Evolutionary conservation across 306 rosid species (phyloP).

Genomic region (Cercis canadensis): DNA sequence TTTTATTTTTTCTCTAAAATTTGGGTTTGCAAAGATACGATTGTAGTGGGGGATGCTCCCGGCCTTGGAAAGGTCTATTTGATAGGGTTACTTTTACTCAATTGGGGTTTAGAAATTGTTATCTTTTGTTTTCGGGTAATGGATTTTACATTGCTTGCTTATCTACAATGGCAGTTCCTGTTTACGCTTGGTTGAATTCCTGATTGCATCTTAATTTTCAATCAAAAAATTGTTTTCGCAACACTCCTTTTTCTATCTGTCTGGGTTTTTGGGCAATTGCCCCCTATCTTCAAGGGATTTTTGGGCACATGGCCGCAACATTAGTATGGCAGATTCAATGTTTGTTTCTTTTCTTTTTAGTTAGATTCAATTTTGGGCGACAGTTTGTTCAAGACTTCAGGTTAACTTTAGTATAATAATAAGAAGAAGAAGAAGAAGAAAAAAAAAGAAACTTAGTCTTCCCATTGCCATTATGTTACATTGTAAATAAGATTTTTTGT

Average conservation of each 20-base stretch:
- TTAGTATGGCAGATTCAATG: slow-evolving; percentile 3
- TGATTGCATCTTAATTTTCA: background rate
- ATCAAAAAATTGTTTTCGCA: background rate
- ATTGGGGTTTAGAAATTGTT: slow-evolving; percentile 1
- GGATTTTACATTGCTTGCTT: background rate
- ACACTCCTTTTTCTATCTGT: background rate
- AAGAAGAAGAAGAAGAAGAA: too few relatives aligned
- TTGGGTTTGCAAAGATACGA: slow-evolving; percentile 4
- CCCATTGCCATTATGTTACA: slow-evolving; percentile 7
- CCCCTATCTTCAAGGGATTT: background rate
- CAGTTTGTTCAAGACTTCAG: background rate
- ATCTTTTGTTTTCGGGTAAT: background rate
- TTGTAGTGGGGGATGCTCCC: background rate
- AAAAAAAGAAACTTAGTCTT: slow-evolving; percentile 12
- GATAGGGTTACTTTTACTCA: slow-evolving; percentile 1
- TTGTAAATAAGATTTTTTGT: background rate
- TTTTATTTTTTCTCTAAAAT: slow-evolving; percentile 7
- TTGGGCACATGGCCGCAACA: background rate
- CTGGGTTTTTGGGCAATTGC: background rate
- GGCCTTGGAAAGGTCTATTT: slow-evolving; percentile 14
- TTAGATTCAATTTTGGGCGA: background rate
- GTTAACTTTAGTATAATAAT: background rate
- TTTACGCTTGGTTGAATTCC: background rate
- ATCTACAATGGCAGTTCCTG: background rate
- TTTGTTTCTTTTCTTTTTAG: background rate